Base-by-base conservation (phyloP, 169 alveolate genomes). In the Plasmodium knowlesi region DNA sequence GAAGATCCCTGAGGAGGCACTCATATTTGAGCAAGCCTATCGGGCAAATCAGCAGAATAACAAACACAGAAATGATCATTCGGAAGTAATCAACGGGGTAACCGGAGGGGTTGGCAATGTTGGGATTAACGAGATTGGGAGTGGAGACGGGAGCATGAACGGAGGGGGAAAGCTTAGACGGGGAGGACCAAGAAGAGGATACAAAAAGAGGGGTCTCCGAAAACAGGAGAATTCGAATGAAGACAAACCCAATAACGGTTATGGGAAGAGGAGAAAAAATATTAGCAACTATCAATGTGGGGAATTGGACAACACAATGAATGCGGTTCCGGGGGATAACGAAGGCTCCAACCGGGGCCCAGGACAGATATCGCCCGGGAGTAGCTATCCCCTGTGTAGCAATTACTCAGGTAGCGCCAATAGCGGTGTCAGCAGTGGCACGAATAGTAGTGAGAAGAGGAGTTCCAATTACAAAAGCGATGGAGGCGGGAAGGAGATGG, bases 1-100 rank as follows among this genome's bases (percentile, higher is more conserved):
- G 30, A 81, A 82, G 67, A 89, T 86, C 3, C 96, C 96, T 12
- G 93, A 83, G 83, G 95, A 83, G 50, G 96, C 96, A n/a, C 83
- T 86, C 46, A 72, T 53, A 5, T 83, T 67, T 93, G 93, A 85
- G 46, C 89, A 83, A 10, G 92, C 93, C 6, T 91, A 84, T 70
- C 46, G 95, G 72, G 92, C 96, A 9, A 95, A 72, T 43, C 85
- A 89, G 19, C 92, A 94, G 82, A 92, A 82, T 76, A 71, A 39
- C 90, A 74, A 94, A 83, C 39, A 83, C 57, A 53, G 94, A 83
- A 74, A 86, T 94, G 80, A 85, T 74, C 43, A 71, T 92, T 34
- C 81, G 92, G 76, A 70, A 71, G 73, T n/a, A 90, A 34, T 94
- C 91, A 54, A 19, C 34, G 46, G 41, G n/a, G 67, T 16, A n/a